Conservation (phyloP, 805 yeast genomes). For the Scheffersomyces amazonensis region DNA sequence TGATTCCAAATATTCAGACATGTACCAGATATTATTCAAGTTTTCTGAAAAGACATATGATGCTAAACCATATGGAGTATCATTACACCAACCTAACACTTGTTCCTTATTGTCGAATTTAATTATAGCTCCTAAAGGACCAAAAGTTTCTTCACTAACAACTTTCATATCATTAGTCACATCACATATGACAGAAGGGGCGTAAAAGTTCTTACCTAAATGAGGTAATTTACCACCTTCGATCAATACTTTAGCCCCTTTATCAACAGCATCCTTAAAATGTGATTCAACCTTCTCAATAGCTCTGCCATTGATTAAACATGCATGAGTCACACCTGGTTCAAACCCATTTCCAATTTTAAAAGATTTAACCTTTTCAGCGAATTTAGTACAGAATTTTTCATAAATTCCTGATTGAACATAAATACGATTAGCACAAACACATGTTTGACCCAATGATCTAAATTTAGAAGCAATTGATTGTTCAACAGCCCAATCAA, state of each 20-base stretch:
- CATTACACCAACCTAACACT: conserved; percentile 53
- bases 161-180: conserved; percentile 52
- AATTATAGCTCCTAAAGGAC: conserved; percentile 59
- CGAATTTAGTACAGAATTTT: conserved; percentile 50
- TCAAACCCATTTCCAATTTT: conserved; percentile 58
- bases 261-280: conserved; percentile 48
- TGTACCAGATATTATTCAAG: conserved; percentile 47
- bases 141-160: conserved; percentile 59
- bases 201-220: conserved; percentile 50
- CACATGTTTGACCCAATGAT: conserved; percentile 80
- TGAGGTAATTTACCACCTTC: conserved; percentile 52
- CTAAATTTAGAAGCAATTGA: conserved; percentile 68
- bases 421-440: conserved; percentile 71
- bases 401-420: conserved; percentile 67
- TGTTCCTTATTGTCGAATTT: conserved; percentile 54
- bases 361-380: conserved; percentile 44
- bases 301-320: conserved; percentile 50
- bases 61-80: conserved; percentile 56
- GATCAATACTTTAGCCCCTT: conserved; percentile 52
- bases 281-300: conserved; percentile 55
- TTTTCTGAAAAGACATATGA: conserved; percentile 56
- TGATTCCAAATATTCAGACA: conserved; percentile 56
- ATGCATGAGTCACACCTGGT: conserved; percentile 51
- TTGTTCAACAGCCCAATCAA: conserved; percentile 65
- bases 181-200: conserved; percentile 53